Conservation (phyloP, 2,329 filamentous ascomycete species). For the Ophiostoma sp. region DNA sequence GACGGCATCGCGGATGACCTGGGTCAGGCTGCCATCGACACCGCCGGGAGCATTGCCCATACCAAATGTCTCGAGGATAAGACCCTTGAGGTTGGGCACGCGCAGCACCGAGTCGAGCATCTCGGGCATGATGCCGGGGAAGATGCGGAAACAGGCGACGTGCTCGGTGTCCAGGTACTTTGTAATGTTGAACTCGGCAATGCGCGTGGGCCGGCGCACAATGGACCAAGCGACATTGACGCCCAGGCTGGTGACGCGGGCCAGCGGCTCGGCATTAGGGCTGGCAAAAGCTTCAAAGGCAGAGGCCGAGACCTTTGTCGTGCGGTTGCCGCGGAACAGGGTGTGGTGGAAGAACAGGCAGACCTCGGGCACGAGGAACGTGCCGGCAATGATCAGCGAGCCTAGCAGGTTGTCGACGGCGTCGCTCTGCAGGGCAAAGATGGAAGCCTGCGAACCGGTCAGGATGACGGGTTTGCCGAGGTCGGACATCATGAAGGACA, state of each 20-base stretch:
- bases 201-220: slow-evolving; percentile 66
- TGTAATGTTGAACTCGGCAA: slow-evolving; percentile 69
- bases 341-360: slow-evolving; percentile 92
- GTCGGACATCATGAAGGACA: slow-evolving; percentile 90
- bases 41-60: slow-evolving; percentile 87
- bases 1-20: slow-evolving; percentile 71
- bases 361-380: slow-evolving; percentile 89
- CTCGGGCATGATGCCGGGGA: slow-evolving; percentile 87
- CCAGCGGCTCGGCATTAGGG: slow-evolving; percentile 79
- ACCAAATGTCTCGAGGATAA: slow-evolving; percentile 88
- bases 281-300: slow-evolving; percentile 83
- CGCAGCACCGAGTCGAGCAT: slow-evolving; percentile 83
- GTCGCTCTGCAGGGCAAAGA: slow-evolving; percentile 86
- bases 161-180: slow-evolving; percentile 77
- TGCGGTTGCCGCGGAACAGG: slow-evolving; percentile 80
- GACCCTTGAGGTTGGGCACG: slow-evolving; percentile 68
- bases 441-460: slow-evolving; percentile 77
- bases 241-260: slow-evolving; percentile 72
- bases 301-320: slow-evolving; percentile 81
- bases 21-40: slow-evolving; percentile 70
- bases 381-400: slow-evolving; percentile 82
- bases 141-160: slow-evolving; percentile 82
- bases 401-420: slow-evolving; percentile 86
- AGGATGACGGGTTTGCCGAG: slow-evolving; percentile 87
- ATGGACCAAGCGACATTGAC: slow-evolving; percentile 77